A percentile compares a stretch with the other conserved stretches of the same genome.
phyloP scores from a whole-genome alignment of 2,329 filamentous ascomycete genomes.

The Ascochyta lentis region DNA sequence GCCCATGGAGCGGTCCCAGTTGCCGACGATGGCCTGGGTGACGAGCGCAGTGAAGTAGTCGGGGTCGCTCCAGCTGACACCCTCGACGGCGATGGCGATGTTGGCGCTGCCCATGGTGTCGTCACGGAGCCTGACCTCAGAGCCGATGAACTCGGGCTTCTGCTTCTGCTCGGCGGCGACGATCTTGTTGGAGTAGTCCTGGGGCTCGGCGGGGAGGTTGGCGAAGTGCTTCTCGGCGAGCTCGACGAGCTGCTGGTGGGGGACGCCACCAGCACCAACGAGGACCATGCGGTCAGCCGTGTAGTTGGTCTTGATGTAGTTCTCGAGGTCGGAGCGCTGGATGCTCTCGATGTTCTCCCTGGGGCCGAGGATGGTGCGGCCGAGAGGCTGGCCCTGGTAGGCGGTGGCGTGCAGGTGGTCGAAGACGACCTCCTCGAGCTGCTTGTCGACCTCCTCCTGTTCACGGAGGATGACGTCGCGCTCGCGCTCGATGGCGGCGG shows the following conservation, averaged over 20 bases:
- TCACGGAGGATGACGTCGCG: constrained; percentile 98
- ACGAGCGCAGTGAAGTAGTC: constrained; percentile 99
- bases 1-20: constrained; percentile 99
- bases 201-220: constrained; percentile 75
- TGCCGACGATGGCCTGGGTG: constrained; percentile 97
- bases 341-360: constrained; percentile 99
- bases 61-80: constrained; percentile 98
- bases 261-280: constrained; percentile 91
- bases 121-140: constrained; percentile 93
- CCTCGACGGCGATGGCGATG: constrained; percentile 98
- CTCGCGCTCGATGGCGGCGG: constrained; percentile 91
- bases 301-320: constrained; percentile 99
- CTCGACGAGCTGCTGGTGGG: constrained; percentile 91
- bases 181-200: constrained; percentile 74
- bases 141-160: constrained; percentile 94
- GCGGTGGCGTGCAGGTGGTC: constrained; percentile 98
- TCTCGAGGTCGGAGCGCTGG: constrained; percentile 84
- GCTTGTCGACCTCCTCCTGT: constrained; percentile 99
- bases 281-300: constrained; percentile 99
- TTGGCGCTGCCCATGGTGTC: constrained; percentile 96
- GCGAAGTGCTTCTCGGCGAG: constrained; percentile 97
- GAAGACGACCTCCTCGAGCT: constrained; percentile 98
- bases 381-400: constrained; percentile 94
- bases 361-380: constrained; percentile 96
- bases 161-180: constrained; percentile 78